A percentile compares a stretch with the other conserved stretches of the same genome.
Conservation (phyloP, 1,284 basidiomycete species). For the Ganoderma leucocontextum region DNA sequence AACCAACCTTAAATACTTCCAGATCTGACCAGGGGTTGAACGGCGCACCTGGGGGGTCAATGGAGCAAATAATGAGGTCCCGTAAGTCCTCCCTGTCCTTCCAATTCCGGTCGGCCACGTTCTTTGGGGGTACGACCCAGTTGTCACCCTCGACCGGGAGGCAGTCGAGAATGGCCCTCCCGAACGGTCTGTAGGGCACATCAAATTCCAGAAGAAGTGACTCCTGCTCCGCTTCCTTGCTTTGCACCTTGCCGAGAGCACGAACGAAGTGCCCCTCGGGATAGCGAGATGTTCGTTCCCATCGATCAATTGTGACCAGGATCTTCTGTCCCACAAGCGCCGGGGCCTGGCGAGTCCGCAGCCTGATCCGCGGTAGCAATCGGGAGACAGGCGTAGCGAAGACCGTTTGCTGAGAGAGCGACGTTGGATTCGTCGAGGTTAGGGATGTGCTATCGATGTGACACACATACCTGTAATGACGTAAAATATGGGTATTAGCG, state of each 20-base stretch:
- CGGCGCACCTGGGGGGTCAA: conserved; percentile 89
- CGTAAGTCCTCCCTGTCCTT: conserved; percentile 89
- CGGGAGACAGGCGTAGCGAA: conserved; percentile 96
- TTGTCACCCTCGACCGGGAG: conserved; percentile 89
- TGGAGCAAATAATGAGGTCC: conserved; percentile 91
- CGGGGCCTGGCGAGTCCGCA: conserved; percentile 95
- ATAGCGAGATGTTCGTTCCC: conserved; percentile 89
- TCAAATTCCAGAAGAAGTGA: conserved; percentile 95
- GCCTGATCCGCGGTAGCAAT: conserved; percentile 91
- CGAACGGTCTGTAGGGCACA: conserved; percentile 96
- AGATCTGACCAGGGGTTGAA: background rate
- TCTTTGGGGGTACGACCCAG: conserved; percentile 93
- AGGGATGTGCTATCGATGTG: conserved; percentile 94
- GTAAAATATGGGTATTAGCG: conserved; percentile 21
- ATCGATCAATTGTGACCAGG: conserved; percentile 93
- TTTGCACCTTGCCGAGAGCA: conserved; percentile 90
- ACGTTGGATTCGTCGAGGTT: conserved; percentile 80
- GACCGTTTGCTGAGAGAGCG: conserved; percentile 90
- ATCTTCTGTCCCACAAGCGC: conserved; percentile 93
- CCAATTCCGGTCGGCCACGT: conserved; percentile 69
- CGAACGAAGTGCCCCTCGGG: conserved; percentile 98
- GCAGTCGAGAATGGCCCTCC: conserved; percentile 92
- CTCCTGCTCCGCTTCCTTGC: conserved; percentile 97
- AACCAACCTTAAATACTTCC: conserved; percentile 8
- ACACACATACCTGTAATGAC: conserved; percentile 81